Percentiles rank a stretch among this genome's conserved stretches.
Conservation (phyloP, 2,329 filamentous ascomycete genomes). For the Xylariales sp. region DNA sequence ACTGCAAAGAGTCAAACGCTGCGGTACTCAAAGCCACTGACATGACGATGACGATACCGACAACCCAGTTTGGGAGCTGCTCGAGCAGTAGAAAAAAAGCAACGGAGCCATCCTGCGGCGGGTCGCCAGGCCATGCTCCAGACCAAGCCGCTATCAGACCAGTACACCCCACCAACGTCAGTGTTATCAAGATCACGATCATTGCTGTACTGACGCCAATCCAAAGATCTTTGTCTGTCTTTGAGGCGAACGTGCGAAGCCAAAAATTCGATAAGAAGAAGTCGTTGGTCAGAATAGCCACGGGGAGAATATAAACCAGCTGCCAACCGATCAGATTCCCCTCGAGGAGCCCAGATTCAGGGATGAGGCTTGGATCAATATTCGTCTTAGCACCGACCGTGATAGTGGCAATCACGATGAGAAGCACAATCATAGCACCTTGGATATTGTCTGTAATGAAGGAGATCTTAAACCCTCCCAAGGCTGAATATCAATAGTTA, state of each 20-base stretch:
- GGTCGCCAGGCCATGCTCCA: conserved; percentile 62
- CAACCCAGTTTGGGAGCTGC: conserved; percentile 72
- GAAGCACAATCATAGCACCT: conserved; percentile 69
- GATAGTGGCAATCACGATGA: conserved; percentile 73
- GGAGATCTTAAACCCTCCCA: conserved; percentile 79
- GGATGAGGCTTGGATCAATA: conserved; percentile 65
- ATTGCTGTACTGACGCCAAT: conserved; percentile 69
- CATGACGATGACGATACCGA: conserved; percentile 79
- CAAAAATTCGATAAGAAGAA: conserved; percentile 84
- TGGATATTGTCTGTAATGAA: conserved; percentile 83
- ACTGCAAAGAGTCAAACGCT: conserved; percentile 76
- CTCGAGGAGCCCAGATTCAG: conserved; percentile 64
- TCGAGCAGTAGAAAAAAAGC: conserved; percentile 73
- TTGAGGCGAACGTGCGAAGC: conserved; percentile 78
- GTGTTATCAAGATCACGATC: conserved; percentile 60
- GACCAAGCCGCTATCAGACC: conserved; percentile 78
- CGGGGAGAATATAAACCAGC: conserved; percentile 76
- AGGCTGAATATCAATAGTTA: conserved; percentile 39
- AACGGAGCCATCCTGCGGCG: conserved; percentile 56
- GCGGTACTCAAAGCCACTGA: conserved; percentile 71
- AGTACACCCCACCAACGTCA: conserved; percentile 67
- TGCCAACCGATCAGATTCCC: conserved; percentile 75
- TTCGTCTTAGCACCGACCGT: conserved; percentile 72
- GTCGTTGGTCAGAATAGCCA: conserved; percentile 78
- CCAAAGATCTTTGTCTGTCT: conserved; percentile 73